Evolutionary conservation across 306 rosid genomes (phyloP).

Genomic region (Quercus robur): DNA sequence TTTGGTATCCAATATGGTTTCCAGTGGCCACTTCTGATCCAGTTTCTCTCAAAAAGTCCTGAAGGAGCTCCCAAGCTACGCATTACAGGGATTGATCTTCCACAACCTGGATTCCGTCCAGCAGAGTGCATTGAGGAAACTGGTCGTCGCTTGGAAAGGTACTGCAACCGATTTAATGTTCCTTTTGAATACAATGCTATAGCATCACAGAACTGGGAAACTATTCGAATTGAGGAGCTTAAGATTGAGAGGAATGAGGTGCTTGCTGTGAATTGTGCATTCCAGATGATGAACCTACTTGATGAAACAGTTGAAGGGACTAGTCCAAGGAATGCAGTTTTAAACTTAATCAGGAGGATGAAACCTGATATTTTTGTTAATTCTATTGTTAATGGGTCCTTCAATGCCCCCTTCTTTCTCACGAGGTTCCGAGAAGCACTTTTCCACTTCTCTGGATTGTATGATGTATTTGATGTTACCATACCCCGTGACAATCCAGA

Average conservation of each 20-base stretch:
- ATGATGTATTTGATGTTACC: not conserved
- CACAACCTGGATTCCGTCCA: constrained; percentile 76
- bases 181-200: constrained; percentile 58
- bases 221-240: not conserved
- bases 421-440: not conserved
- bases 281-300: not conserved
- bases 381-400: not conserved
- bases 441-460: not conserved
- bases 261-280: not conserved
- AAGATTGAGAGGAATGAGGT: not conserved
- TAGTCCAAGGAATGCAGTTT: not conserved
- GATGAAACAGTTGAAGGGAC: not conserved
- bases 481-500: not conserved
- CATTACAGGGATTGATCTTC: constrained; percentile 74
- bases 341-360: not conserved
- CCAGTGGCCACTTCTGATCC: constrained; percentile 72
- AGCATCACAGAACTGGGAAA: not conserved
- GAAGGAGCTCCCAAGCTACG: constrained; percentile 48
- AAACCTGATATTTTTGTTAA: not conserved
- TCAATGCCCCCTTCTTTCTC: not conserved
- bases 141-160: constrained; percentile 58
- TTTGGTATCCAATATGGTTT: constrained; percentile 74
- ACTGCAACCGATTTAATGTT: constrained; percentile 46
- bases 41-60: constrained; percentile 36
- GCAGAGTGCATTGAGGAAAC: constrained; percentile 64